Evolutionary conservation across 2,329 filamentous ascomycete species (phyloP).

Genomic region (Pyrenophora graminea): DNA sequence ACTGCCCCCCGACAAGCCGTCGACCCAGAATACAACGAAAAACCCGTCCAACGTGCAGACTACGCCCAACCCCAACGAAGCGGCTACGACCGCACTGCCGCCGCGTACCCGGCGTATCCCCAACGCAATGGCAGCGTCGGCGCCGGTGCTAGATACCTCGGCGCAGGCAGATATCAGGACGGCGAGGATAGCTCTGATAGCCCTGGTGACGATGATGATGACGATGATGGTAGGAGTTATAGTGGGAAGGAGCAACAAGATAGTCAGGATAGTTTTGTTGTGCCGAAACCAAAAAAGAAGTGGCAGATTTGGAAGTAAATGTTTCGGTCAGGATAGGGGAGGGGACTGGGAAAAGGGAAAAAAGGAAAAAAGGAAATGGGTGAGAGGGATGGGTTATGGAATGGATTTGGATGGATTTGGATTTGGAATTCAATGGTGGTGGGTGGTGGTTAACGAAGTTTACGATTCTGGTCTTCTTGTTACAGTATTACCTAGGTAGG

Average conservation of each 20-base stretch:
- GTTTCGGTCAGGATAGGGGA: neutral
- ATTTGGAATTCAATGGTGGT: no score
- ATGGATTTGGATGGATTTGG: neutral
- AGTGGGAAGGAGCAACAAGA: slow-evolving; percentile 36
- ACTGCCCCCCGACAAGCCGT: slow-evolving; percentile 10
- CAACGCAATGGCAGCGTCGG: slow-evolving; percentile 29
- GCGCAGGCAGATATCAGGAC: slow-evolving; percentile 33
- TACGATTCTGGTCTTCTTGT: neutral
- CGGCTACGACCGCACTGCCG: slow-evolving; percentile 28
- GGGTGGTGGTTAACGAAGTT: no score
- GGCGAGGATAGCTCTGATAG: slow-evolving; percentile 37
- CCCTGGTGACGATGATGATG: slow-evolving; percentile 27
- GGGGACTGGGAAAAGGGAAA: neutral
- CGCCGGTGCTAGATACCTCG: slow-evolving; percentile 37
- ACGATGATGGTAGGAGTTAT: slow-evolving; percentile 23
- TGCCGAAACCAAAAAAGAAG: slow-evolving; percentile 46
- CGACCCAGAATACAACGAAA: slow-evolving; percentile 14
- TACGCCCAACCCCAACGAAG: slow-evolving; percentile 25
- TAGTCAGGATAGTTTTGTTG: slow-evolving; percentile 40
- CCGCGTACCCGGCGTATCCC: slow-evolving; percentile 26
- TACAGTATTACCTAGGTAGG: neutral
- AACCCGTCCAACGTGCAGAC: slow-evolving; percentile 19
- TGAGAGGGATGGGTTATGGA: neutral
- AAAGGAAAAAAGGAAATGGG: neutral
- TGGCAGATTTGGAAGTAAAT: slow-evolving; percentile 45